Evolutionary conservation across 352 stramenopile genomes (phyloP).

Genomic region (Elongisporangium undulatum): DNA sequence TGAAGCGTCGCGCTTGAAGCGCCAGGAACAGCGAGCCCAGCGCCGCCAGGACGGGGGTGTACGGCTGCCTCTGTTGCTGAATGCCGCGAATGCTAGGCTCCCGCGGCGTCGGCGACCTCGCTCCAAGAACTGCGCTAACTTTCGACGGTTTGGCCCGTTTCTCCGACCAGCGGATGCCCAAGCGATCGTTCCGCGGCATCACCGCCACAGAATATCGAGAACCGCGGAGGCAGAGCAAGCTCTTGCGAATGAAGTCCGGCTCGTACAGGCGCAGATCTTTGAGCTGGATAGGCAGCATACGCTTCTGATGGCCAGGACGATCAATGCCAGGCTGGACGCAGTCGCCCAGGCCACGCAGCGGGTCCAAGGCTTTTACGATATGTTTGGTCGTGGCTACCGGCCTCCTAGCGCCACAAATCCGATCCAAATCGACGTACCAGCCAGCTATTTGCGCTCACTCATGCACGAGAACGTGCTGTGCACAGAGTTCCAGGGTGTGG

Average conservation of each 20-base stretch:
- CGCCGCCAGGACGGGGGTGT: too few relatives aligned
- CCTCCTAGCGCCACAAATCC: slow-evolving; percentile 9
- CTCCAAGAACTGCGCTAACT: not conserved
- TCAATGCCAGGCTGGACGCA: slow-evolving; percentile 27
- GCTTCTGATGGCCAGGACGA: slow-evolving; percentile 24
- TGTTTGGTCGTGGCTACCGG: slow-evolving; percentile 38
- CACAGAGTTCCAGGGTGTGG: slow-evolving; percentile 49
- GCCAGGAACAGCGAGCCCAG: not conserved
- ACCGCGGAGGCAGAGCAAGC: not conserved
- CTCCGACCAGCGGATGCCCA: not conserved
- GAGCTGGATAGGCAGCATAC: slow-evolving; percentile 27
- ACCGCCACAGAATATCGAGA: not conserved
- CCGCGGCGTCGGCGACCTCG: not conserved
- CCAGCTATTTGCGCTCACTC: slow-evolving; percentile 28
- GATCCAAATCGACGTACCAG: slow-evolving; percentile 12
- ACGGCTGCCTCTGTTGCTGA: not conserved
- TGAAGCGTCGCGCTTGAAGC: not conserved
- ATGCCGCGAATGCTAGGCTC: not conserved
- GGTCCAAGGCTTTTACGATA: slow-evolving; percentile 33
- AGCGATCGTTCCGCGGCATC: not conserved
- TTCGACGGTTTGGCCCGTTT: not conserved
- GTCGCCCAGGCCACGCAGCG: slow-evolving; percentile 25
- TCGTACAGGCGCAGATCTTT: slow-evolving; percentile 28
- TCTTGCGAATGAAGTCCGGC: slow-evolving; percentile 16
- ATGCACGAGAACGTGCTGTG: slow-evolving; percentile 44